phyloP scores from a whole-genome alignment of 352 stramenopile genomes.

The Phytophthora chlamydospora region DNA sequence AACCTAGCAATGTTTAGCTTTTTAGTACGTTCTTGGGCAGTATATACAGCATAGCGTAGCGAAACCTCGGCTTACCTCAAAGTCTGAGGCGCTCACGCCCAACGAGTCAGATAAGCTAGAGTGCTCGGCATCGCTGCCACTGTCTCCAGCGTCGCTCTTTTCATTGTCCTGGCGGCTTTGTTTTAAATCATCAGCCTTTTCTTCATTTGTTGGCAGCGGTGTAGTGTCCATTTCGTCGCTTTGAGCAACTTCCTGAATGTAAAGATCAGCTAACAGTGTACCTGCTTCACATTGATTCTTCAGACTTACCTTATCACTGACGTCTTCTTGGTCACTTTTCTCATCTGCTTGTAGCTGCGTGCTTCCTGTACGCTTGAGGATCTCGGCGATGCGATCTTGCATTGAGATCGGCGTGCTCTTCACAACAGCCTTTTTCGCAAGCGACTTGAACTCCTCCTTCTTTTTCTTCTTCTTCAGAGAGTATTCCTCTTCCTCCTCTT shows the following conservation, averaged over 20 bases:
- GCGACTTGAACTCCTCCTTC: constrained; percentile 33
- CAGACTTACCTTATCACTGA: constrained; percentile 23
- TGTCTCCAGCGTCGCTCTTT: constrained; percentile 3
- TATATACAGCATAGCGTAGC: too few relatives aligned
- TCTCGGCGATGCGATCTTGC: constrained; percentile 77
- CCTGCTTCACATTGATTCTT: background rate
- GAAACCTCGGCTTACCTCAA: constrained; percentile 51
- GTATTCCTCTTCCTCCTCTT: constrained; percentile 32
- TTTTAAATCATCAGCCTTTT: background rate
- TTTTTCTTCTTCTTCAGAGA: constrained; percentile 37
- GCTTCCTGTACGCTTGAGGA: constrained; percentile 80
- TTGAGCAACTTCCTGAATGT: constrained; percentile 1
- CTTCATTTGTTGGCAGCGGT: background rate
- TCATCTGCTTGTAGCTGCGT: constrained; percentile 36
- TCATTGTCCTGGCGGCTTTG: background rate
- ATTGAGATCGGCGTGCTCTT: constrained; percentile 46
- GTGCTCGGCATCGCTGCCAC: constrained; percentile 25
- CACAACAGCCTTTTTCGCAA: constrained; percentile 34
- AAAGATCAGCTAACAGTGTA: too few relatives aligned
- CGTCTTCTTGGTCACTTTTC: constrained; percentile 32
- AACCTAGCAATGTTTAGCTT: constrained; percentile 39
- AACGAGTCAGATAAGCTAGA: constrained; percentile 74
- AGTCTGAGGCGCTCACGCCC: constrained; percentile 78
- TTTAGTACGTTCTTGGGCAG: too few relatives aligned
- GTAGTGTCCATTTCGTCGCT: constrained; percentile 15